Percentiles rank a stretch among this genome's conserved stretches.
These are phyloP conservation scores for Ustilago sp. DNA, from an alignment of 1,284 basidiomycete genomes.

Conservation along the genomic window DNA sequence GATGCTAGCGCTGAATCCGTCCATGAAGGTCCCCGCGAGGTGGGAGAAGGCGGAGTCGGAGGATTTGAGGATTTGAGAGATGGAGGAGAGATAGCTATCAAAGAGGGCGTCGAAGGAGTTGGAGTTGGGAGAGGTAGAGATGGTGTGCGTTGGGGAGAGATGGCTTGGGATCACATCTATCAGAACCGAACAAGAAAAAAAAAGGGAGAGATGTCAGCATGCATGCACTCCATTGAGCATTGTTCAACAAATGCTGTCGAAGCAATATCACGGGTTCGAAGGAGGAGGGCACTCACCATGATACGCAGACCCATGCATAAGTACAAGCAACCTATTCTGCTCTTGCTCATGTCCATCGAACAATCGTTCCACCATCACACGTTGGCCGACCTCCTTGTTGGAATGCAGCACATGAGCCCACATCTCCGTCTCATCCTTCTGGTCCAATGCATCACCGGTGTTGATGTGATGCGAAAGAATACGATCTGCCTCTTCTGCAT, in stretches of 20 bases:
- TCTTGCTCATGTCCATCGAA: slow-evolving; percentile 38
- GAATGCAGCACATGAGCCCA: slow-evolving; percentile 40
- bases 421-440: slow-evolving; percentile 14
- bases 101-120: slow-evolving; percentile 51
- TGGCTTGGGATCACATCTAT: slow-evolving; percentile 40
- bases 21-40: slow-evolving; percentile 33
- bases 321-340: slow-evolving; percentile 45
- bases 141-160: slow-evolving; percentile 42
- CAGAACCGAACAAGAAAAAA: not conserved
- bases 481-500: slow-evolving; percentile 37
- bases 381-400: slow-evolving; percentile 27
- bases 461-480: slow-evolving; percentile 48
- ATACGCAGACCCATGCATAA: slow-evolving; percentile 45
- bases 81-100: slow-evolving; percentile 34
- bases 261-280: too few species aligned
- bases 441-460: not conserved
- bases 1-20: slow-evolving; percentile 37
- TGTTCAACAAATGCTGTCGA: not conserved
- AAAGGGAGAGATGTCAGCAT: not conserved
- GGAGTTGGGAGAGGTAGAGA: slow-evolving; percentile 29
- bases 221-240: not conserved
- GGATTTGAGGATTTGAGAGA: slow-evolving; percentile 29
- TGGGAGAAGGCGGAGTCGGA: slow-evolving; percentile 40
- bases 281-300: slow-evolving; percentile 20
- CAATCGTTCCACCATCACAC: slow-evolving; percentile 36